Evolutionary conservation across 352 stramenopile genomes (phyloP).

Genomic region (Heterotrichella gracilis): DNA sequence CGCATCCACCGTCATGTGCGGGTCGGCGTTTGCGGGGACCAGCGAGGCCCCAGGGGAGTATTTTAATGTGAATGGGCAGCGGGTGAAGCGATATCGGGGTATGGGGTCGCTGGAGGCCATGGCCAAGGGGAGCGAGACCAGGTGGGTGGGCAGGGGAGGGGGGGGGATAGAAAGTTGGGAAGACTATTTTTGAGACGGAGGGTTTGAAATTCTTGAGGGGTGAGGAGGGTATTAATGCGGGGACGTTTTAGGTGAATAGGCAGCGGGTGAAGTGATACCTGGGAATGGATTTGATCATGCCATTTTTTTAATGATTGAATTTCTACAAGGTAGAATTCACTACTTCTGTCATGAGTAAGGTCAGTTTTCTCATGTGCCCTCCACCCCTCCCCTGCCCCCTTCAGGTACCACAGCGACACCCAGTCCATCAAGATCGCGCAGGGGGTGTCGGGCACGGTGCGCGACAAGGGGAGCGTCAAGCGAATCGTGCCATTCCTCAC

Average conservation of each 20-base stretch:
- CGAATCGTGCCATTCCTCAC: constrained; percentile 95
- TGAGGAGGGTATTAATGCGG: too few relatives aligned
- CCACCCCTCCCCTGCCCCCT: too few relatives aligned
- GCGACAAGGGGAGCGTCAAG: constrained; percentile 91
- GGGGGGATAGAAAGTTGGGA: too few relatives aligned
- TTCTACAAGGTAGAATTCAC: too few relatives aligned
- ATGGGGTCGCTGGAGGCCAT: constrained; percentile 99
- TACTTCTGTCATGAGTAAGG: too few relatives aligned
- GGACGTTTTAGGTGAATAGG: too few relatives aligned
- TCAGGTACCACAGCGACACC: background rate
- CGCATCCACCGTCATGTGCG: constrained; percentile 94
- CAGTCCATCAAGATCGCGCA: constrained; percentile 83
- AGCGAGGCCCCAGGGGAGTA: constrained; percentile 96
- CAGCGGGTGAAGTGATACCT: too few relatives aligned
- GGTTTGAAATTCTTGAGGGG: too few relatives aligned
- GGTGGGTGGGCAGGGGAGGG: constrained; percentile 35
- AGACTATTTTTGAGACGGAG: too few relatives aligned
- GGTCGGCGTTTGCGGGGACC: constrained; percentile 89
- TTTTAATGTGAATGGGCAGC: constrained; percentile 97
- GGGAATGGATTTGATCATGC: too few relatives aligned
- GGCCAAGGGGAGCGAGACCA: constrained; percentile 65
- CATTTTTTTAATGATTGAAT: too few relatives aligned
- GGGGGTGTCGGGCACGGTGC: constrained; percentile 82
- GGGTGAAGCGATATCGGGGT: constrained; percentile 95
- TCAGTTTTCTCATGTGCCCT: too few relatives aligned